phyloP scores from a whole-genome alignment of 371 early-diverging fungal genomes.

The Syncephalis plumigaleata region DNA sequence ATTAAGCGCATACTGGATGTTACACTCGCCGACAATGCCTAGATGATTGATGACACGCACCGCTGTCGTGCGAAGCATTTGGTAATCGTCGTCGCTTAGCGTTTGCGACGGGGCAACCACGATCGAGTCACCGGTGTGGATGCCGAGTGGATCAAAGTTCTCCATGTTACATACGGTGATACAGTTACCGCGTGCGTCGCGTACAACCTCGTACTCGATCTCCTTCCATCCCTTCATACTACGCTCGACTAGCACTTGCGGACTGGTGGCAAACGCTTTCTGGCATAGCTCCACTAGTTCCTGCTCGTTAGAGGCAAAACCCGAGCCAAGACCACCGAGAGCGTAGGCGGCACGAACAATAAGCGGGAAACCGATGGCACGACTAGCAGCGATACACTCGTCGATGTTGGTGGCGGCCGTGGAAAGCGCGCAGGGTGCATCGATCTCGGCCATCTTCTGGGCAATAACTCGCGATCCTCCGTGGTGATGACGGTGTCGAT shows the following conservation, averaged over 20 bases:
- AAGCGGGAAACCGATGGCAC: conserved; percentile 78
- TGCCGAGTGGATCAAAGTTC: conserved; percentile 95
- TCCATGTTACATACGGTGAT: conserved; percentile 98
- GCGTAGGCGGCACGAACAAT: conserved; percentile 90
- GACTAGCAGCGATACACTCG: conserved; percentile 69
- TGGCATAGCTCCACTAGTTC: conserved; percentile 58
- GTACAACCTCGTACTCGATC: conserved; percentile 92
- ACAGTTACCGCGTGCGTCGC: conserved; percentile 83
- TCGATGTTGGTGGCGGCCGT: conserved; percentile 54
- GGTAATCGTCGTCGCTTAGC: conserved; percentile 85
- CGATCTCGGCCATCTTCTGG: conserved; percentile 63
- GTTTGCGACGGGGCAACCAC: conserved; percentile 93
- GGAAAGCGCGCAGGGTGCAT: conserved; percentile 70
- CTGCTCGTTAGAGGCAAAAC: conserved; percentile 71
- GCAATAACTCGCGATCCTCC: conserved; percentile 90
- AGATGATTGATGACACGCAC: conserved; percentile 58
- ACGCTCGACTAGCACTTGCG: conserved; percentile 85
- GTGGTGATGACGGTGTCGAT: conserved; percentile 79
- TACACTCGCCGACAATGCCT: conserved; percentile 94
- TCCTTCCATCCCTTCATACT: conserved; percentile 98
- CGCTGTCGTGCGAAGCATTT: conserved; percentile 74
- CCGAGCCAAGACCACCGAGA: conserved; percentile 87
- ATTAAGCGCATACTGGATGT: conserved; percentile 93
- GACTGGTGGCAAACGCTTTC: conserved; percentile 73
- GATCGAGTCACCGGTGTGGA: conserved; percentile 95